Base-by-base conservation (phyloP, 2,329 filamentous ascomycete species). In the Botrytis aclada region DNA sequence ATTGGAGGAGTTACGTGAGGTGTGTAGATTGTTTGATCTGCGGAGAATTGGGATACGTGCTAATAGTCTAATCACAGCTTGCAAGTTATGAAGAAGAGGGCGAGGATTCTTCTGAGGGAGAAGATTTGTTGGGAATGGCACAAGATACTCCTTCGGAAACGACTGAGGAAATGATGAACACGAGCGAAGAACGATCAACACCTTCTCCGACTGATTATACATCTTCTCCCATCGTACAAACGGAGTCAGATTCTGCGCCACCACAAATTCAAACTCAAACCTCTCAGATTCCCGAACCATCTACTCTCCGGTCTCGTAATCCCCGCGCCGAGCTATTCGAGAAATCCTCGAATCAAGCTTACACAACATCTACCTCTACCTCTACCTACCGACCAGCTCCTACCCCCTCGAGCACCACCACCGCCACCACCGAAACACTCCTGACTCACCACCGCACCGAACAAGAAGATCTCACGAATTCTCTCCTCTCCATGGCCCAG, bases 401-500 rank as follows among this genome's bases (percentile, higher is more conserved):
- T 25, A 80, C 82, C 20, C 75, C 76, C 45, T 78, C 83, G 8
- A 85, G 84, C 1, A 84, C 88, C 22, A 86, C 87, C 7, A 85
- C 85, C 1, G 84, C 88, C 16, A 87, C 88, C 25, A 86, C 89
- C 1, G 94, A 97, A 83, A 87, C 90, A 0, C 87, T 94, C 45
- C 88, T 97, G 61, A 89, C 93, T 77, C 88, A 92, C 79, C 89
- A 97, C 80, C 91, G 93, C 70, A 85, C 85, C 71, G 94, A 97
- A 83, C 95, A 98, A 82, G 94, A 97, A 81, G 85, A 87, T 47
- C 87, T 98, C 4, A 95, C 95, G 0, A 86, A 88, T 54, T 95
- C 93, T 12, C 90, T 98, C n/a, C 86, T 97, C 34, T 84, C 88
- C 62, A 92, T 98, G 83, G 95, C 95, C 1, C 85, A 88, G 34